Base-by-base conservation (phyloP, 2,329 filamentous ascomycete species). In the Aspergillus clavatus region DNA sequence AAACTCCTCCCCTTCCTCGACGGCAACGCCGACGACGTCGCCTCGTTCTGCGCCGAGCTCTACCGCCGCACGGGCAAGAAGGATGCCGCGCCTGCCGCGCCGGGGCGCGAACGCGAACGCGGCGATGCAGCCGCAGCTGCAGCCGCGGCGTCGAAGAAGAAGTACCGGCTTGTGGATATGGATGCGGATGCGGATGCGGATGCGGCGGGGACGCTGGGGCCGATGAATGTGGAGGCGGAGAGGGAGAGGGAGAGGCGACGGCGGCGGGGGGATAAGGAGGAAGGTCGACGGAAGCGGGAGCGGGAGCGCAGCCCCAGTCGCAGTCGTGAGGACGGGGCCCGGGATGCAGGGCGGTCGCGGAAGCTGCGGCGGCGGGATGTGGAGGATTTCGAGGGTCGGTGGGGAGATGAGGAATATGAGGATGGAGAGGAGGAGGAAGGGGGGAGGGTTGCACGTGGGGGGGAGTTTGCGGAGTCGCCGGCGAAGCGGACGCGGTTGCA, bases 401-500 rank as follows among this genome's bases (percentile, higher is more conserved):
- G 89, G 88, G 88, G 83, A 1, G 87, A 93, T 56, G 86, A 90
- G 59, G 86, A 87, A 55, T 48, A 65, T 3, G 48, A 54, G 5
- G 63, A 61, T 31, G 61, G 60, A n/a, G 66, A 58, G 3, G 43
- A 61, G 24, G 72, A 72, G 8, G 73, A 72, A 3, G 72, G 71
- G 8, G 73, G 68, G n/a, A n/a, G n/a, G n/a, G n/a, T n/a, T n/a
- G n/a, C n/a, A n/a, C n/a, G n/a, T n/a, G n/a, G n/a, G 12, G 74
- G 76, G 18, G 74, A 72, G 22, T 85, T 86, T 39, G 71, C 78
- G 36, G 82, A 86, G 53, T 86, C 86, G 0, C 80, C 83, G 2
- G 75, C 82, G 14, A 91, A 91, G 65, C 77, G 86, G 19, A 75
- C 83, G 1, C 83, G 87, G 60, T 69, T 86, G 22, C 82, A 86